Evolutionary conservation across 2,329 filamentous ascomycete species (phyloP).

Genomic region (Westerdykella aurantiaca): DNA sequence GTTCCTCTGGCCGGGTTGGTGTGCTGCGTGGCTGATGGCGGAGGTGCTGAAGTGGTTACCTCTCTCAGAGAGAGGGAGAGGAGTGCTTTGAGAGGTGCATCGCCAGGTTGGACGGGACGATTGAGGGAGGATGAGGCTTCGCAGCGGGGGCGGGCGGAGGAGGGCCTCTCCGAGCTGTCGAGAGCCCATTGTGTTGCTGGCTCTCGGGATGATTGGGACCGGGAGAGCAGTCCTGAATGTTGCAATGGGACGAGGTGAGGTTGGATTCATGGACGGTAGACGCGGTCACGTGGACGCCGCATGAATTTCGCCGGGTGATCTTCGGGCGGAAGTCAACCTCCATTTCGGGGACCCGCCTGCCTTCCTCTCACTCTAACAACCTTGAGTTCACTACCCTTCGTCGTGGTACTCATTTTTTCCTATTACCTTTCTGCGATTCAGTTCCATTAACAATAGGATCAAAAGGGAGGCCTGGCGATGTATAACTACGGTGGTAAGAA

Average conservation of each 20-base stretch:
- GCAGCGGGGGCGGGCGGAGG: slow-evolving; percentile 25
- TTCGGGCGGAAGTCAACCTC: neutral
- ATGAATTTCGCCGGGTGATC: neutral
- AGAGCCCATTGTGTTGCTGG: slow-evolving; percentile 20
- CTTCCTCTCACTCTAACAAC: no score
- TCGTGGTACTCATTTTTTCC: no score
- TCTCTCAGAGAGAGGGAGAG: neutral
- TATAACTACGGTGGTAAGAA: slow-evolving; percentile 33
- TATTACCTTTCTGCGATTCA: no score
- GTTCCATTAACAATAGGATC: no score
- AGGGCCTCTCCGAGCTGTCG: slow-evolving; percentile 28
- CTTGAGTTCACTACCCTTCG: no score
- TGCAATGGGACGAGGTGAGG: slow-evolving; percentile 1
- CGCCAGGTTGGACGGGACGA: neutral
- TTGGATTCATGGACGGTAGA: neutral
- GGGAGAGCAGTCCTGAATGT: neutral
- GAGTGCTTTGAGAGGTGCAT: no score
- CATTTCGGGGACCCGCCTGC: no score
- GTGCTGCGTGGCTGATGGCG: neutral
- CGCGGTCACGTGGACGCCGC: neutral
- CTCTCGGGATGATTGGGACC: no score
- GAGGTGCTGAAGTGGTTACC: slow-evolving; percentile 7
- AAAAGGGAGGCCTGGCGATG: slow-evolving; percentile 9
- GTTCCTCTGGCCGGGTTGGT: neutral
- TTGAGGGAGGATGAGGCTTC: slow-evolving; percentile 13